These are phyloP conservation scores for Mycena filopes DNA, from an alignment of 768 basidiomycete species.

Conservation along the genomic window DNA sequence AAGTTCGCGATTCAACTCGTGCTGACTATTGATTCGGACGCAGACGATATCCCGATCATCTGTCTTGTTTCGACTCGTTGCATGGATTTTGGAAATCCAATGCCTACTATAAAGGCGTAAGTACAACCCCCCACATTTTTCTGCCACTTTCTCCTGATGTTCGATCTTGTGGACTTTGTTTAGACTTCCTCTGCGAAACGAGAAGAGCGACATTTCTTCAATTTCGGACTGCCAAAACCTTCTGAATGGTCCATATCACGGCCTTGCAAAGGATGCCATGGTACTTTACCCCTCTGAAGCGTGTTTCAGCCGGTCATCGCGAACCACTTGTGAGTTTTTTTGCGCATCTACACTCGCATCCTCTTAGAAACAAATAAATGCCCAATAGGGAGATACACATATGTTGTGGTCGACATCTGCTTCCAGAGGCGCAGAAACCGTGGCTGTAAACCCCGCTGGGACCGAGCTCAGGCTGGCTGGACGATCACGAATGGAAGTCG, in stretches of 20 bases:
- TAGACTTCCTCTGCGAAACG: slow-evolving; percentile 32
- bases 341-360: background rate
- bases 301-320: slow-evolving; percentile 13
- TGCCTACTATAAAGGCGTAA: slow-evolving; percentile 20
- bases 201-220: slow-evolving; percentile 20
- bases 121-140: background rate
- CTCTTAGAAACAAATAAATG: background rate
- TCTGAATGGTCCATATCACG: slow-evolving; percentile 25
- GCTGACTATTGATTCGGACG: background rate
- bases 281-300: slow-evolving; percentile 30
- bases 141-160: too few relatives aligned
- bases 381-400: background rate
- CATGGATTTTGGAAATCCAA: slow-evolving; percentile 31
- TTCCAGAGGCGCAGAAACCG: background rate
- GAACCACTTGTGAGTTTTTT: slow-evolving; percentile 11
- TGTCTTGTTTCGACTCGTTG: slow-evolving; percentile 24
- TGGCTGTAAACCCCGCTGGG: too few relatives aligned
- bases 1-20: background rate
- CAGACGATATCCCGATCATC: slow-evolving; percentile 32
- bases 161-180: slow-evolving; percentile 32
- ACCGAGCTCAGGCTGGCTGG: too few relatives aligned
- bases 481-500: slow-evolving; percentile 19
- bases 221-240: slow-evolving; percentile 28
- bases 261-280: slow-evolving; percentile 26
- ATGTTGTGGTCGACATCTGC: slow-evolving; percentile 21